These are phyloP conservation scores for Rhazya stricta DNA, from an alignment of 257 asterid species.

Conservation along the genomic window DNA sequence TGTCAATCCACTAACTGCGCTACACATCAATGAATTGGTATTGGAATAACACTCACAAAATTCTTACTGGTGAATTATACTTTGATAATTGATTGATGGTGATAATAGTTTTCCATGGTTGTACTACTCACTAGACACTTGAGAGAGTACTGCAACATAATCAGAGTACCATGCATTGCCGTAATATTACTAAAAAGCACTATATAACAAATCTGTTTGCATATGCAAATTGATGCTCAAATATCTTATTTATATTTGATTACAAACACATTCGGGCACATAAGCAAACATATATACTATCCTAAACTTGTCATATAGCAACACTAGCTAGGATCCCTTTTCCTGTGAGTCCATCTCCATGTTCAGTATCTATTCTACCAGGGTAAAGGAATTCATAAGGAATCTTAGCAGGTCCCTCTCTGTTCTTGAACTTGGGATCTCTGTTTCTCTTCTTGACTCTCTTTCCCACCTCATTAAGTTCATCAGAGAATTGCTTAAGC, in stretches of 20 bases:
- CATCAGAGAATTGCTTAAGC: slow-evolving; percentile 30
- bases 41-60: background rate
- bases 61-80: background rate
- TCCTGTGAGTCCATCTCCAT: slow-evolving; percentile 23
- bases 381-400: slow-evolving; percentile 34
- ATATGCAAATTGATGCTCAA: too few species aligned
- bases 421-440: slow-evolving; percentile 40
- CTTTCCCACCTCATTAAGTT: slow-evolving; percentile 36
- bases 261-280: background rate
- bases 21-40: background rate
- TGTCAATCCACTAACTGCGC: background rate
- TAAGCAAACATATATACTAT: background rate
- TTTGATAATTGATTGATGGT: background rate
- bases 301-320: slow-evolving; percentile 22
- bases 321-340: slow-evolving; percentile 40
- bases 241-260: too few species aligned
- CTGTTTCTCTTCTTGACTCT: slow-evolving; percentile 34
- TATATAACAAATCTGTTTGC: too few species aligned
- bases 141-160: background rate
- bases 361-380: slow-evolving; percentile 19
- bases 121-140: background rate
- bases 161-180: background rate
- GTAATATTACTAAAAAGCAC: too few species aligned
- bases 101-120: background rate
- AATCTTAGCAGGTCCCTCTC: slow-evolving; percentile 30